Conservation (phyloP, 768 basidiomycete species). For the Serendipita sp. region DNA sequence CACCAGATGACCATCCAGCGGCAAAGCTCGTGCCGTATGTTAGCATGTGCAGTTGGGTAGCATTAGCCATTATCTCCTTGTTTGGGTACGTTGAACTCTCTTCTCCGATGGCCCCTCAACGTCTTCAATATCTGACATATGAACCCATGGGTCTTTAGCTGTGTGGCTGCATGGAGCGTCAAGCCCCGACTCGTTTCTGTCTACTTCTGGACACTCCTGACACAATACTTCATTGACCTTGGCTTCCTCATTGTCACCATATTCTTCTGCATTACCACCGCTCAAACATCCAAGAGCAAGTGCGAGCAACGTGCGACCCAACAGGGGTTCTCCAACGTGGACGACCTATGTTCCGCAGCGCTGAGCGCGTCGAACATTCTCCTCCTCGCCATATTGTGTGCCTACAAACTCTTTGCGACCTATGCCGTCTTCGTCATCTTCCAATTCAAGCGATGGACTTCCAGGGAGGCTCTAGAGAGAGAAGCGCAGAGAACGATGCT, state of each 20-base stretch:
- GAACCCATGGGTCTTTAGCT: neutral
- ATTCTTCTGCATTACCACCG: neutral
- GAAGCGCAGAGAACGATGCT: neutral
- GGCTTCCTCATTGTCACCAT: neutral
- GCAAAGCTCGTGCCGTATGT: neutral
- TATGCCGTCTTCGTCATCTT: neutral
- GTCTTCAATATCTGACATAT: neutral
- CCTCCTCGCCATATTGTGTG: neutral
- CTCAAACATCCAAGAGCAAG: neutral
- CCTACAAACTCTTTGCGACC: neutral
- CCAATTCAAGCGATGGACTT: neutral
- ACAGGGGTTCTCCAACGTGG: neutral
- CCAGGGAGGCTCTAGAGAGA: neutral
- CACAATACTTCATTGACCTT: neutral
- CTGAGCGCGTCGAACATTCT: neutral
- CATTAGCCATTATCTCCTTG: neutral
- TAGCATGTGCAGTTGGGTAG: neutral
- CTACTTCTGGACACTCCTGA: neutral
- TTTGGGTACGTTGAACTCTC: neutral
- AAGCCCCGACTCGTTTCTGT: neutral
- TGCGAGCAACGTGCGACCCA: neutral
- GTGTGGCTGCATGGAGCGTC: neutral
- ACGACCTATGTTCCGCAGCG: neutral
- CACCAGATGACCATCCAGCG: neutral
- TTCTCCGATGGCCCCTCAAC: too few species aligned